Evolutionary conservation across 177 flowering plant species (phyloP), one percentile per base, ranked within the genome.

Genomic region (Vitis hybrid): DNA sequence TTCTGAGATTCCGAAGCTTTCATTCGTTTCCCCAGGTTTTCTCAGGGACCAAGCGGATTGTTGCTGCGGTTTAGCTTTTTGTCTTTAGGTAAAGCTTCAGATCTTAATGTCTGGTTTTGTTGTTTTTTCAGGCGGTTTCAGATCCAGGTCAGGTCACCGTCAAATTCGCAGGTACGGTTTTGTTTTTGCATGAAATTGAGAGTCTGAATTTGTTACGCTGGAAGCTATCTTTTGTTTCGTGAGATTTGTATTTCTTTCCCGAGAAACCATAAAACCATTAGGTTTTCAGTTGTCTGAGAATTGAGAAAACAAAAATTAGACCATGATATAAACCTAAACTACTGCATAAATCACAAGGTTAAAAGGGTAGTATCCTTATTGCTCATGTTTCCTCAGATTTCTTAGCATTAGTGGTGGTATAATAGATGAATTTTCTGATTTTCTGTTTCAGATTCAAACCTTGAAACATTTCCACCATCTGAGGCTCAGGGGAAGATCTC

Each of bases 381-480:
- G 3, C 12, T 48, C 72, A 50, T 71, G 52, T 15, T 40, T 56
- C 40, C 61, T 51, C 15, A 15, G 2, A 14, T n/a, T 23, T 59
- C 10, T 30, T 30, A 30, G 32, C 32, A 30, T 30, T 30, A 30
- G 32, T 30, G 32, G 32, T 30, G 32, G 48, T 40, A 8, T 40
- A 40, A 40, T 40, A 0, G 18, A 52, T 67, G 52, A 40, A 66
- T 52, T n/a, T 15, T 32, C 34, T 72, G 57, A 10, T 70, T 57
- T 68, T 18, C 52, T 8, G 11, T 60, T 79, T 72, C 80, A 95
- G 99, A 91, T 21, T 88, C 97, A 18, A 87, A 72, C 77, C 87
- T 90, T 52, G 89, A 87, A 79, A 85, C 97, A 0, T 90, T 91
- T 83, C 90, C 98, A 23, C 97, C 96, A 6, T 76, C 93, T 11